A percentile compares a stretch with the other conserved stretches of the same genome.
These are phyloP conservation scores for Solanum pimpinellifolium DNA, from an alignment of 257 asterid species.

Conservation along the genomic window DNA sequence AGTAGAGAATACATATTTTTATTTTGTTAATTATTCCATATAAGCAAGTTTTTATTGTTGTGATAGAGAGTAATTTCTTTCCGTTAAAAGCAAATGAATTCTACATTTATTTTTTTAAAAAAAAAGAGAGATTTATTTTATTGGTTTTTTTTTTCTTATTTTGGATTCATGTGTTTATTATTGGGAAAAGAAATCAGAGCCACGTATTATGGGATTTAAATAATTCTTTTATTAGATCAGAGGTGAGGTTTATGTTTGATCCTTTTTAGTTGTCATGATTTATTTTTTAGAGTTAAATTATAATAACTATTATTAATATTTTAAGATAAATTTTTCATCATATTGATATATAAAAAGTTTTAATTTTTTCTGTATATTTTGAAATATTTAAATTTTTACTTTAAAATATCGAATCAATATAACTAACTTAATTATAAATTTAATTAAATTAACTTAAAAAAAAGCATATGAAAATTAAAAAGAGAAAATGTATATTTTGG, in stretches of 20 bases:
- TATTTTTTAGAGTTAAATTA: too few relatives aligned
- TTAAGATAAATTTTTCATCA: too few relatives aligned
- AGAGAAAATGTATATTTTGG: too few relatives aligned
- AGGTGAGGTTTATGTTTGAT: fast-evolving
- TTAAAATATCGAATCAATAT: too few relatives aligned
- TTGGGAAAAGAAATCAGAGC: not conserved
- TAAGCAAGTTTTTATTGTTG: not conserved
- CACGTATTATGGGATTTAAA: not conserved
- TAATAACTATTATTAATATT: fast-evolving
- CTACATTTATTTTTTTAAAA: not conserved
- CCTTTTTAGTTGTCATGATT: fast-evolving
- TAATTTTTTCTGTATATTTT: too few relatives aligned
- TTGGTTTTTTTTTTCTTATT: not conserved
- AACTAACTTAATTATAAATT: too few relatives aligned
- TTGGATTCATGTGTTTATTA: not conserved
- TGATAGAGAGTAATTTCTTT: not conserved
- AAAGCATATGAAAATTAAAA: too few relatives aligned
- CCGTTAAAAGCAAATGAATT: not conserved
- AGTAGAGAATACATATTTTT: not conserved
- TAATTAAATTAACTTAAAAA: too few relatives aligned
- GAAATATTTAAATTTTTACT: too few relatives aligned
- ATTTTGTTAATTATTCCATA: not conserved
- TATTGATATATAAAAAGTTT: fast-evolving
- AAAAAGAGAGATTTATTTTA: not conserved
- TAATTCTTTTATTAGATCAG: too few relatives aligned